These are phyloP conservation scores for Echium plantagineum DNA, from an alignment of 257 asterid species.

Conservation along the genomic window DNA sequence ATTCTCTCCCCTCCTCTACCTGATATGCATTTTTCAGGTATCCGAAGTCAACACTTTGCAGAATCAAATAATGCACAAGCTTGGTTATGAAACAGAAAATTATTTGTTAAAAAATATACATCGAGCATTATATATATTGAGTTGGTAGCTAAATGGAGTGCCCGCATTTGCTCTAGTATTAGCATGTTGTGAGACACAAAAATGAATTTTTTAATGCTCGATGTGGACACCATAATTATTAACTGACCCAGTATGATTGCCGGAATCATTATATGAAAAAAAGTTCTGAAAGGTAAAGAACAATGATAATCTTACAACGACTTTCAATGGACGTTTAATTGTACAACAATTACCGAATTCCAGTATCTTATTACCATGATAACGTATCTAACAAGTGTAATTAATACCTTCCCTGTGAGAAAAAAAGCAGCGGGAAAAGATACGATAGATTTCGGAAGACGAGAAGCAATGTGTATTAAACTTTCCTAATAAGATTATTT, in stretches of 20 bases:
- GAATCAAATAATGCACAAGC: background rate
- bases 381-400: background rate
- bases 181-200: too few relatives aligned
- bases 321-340: background rate
- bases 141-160: too few relatives aligned
- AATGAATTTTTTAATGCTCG: too few relatives aligned
- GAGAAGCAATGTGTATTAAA: constrained; percentile 4
- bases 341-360: background rate
- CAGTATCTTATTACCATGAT: background rate
- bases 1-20: background rate
- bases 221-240: too few relatives aligned
- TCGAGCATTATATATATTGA: too few relatives aligned
- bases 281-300: too few relatives aligned
- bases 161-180: too few relatives aligned
- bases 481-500: constrained; percentile 24
- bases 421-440: constrained; percentile 35
- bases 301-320: too few relatives aligned
- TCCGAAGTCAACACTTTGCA: background rate
- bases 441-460: background rate
- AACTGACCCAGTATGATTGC: too few relatives aligned
- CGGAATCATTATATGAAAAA: too few relatives aligned
- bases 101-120: too few relatives aligned
- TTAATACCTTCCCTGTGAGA: constrained; percentile 25
- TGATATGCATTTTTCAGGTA: background rate
- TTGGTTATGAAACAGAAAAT: background rate